Percentiles rank a stretch among this genome's conserved stretches.
phyloP scores from a whole-genome alignment of 2,329 filamentous ascomycete species.

The Dissoconium aciculare region DNA sequence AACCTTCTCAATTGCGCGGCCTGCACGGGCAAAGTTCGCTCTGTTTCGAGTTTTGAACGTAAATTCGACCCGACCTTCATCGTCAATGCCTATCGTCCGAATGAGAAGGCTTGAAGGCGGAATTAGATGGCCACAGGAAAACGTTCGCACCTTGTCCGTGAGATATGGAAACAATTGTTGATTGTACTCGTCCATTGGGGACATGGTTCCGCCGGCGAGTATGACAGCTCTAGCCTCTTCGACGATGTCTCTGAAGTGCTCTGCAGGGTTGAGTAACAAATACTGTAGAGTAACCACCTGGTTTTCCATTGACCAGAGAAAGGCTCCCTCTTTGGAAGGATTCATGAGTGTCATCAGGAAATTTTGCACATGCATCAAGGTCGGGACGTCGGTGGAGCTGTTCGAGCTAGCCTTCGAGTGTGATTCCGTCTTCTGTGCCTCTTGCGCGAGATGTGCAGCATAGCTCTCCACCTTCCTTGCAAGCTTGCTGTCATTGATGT shows the following conservation, averaged over 20 bases:
- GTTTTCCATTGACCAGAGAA: constrained; percentile 39
- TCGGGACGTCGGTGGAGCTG: constrained; percentile 24
- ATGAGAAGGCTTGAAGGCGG: constrained; percentile 68
- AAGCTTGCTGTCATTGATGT: constrained; percentile 81
- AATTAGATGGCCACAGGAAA: constrained; percentile 92
- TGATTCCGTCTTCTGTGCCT: constrained; percentile 13
- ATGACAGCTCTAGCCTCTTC: constrained; percentile 75
- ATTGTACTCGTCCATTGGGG: constrained; percentile 82
- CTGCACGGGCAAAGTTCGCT: constrained; percentile 54
- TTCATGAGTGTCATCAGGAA: constrained; percentile 78
- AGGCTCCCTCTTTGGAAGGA: constrained; percentile 51
- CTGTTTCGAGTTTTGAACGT: constrained; percentile 65
- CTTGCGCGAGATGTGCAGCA: constrained; percentile 42
- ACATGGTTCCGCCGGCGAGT: constrained; percentile 92
- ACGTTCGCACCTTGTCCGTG: constrained; percentile 51
- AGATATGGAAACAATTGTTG: constrained; percentile 74
- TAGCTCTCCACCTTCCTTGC: constrained; percentile 93
- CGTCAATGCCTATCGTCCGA: constrained; percentile 46
- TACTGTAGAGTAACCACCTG: constrained; percentile 56
- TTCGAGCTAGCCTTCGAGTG: neutral
- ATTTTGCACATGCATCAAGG: constrained; percentile 47
- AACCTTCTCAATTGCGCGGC: constrained; percentile 54
- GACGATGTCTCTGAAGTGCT: constrained; percentile 79
- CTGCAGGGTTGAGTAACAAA: constrained; percentile 76
- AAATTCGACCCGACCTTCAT: constrained; percentile 56